Conservation (phyloP, 306 rosid genomes). For the peach (Prunus persica) region DNA sequence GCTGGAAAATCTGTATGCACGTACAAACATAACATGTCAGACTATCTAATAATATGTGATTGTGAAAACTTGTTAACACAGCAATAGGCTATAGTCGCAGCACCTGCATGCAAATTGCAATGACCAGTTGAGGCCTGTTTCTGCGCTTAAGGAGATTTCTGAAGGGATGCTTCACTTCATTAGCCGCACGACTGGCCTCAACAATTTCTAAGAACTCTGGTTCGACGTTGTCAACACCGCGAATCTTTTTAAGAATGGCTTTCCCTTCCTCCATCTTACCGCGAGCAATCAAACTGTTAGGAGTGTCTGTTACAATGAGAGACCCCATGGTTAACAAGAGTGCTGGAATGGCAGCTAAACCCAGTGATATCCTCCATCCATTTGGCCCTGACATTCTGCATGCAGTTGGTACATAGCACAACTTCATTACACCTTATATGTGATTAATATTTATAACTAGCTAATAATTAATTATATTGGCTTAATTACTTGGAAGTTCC, state of each 20-base stretch:
- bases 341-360: conserved; percentile 50
- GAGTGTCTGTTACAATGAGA: conserved; percentile 45
- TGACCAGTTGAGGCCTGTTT: conserved; percentile 50
- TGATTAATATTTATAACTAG: background rate
- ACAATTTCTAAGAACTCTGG: conserved; percentile 52
- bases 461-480: background rate
- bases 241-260: conserved; percentile 43
- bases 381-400: conserved; percentile 41
- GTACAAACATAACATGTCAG: background rate
- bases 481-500: conserved; percentile 44
- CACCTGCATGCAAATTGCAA: conserved; percentile 47
- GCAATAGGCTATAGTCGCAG: background rate
- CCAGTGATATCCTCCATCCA: conserved; percentile 68
- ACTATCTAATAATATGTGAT: background rate
- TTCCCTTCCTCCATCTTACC: conserved; percentile 47
- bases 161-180: conserved; percentile 38
- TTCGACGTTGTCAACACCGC: conserved; percentile 47
- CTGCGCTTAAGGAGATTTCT: conserved; percentile 35
- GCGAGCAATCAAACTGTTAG: conserved; percentile 53
- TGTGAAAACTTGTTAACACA: background rate
- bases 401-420: background rate
- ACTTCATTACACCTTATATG: background rate
- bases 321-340: conserved; percentile 34
- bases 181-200: conserved; percentile 42
- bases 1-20: conserved; percentile 51